phyloP scores from a whole-genome alignment of 106 monocot species.

The Dendrobium nobile region DNA sequence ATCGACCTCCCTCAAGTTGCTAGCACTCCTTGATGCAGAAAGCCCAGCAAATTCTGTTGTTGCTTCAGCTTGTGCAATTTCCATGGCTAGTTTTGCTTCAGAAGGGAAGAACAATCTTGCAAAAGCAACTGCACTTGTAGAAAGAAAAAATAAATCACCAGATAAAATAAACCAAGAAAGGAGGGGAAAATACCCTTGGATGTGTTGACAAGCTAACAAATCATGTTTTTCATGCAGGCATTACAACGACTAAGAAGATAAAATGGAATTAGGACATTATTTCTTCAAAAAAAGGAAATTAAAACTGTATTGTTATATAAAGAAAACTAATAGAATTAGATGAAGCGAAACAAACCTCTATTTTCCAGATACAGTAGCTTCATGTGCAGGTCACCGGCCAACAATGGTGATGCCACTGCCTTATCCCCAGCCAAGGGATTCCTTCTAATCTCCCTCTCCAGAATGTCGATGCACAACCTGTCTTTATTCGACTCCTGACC shows the following conservation, averaged over 20 bases:
- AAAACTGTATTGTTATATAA: no score
- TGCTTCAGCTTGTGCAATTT: slow-evolving; percentile 72
- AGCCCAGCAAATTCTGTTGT: slow-evolving; percentile 56
- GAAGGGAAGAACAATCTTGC: slow-evolving; percentile 85
- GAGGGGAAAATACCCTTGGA: no score
- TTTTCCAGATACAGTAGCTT: slow-evolving; percentile 87
- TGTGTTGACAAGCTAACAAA: no score
- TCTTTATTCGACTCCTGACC: slow-evolving; percentile 88
- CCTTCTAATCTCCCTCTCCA: slow-evolving; percentile 74
- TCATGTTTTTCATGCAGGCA: no score
- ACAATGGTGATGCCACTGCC: slow-evolving; percentile 46
- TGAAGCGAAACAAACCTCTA: slow-evolving; percentile 49
- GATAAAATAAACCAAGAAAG: no score
- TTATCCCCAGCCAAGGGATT: slow-evolving; percentile 49
- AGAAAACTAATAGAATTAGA: no score
- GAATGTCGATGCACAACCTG: slow-evolving; percentile 68
- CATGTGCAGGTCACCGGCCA: slow-evolving; percentile 65
- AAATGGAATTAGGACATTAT: no score
- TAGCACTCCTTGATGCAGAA: slow-evolving; percentile 30
- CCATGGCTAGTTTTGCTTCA: slow-evolving; percentile 89
- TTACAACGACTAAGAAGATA: no score
- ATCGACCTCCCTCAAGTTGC: slow-evolving; percentile 83
- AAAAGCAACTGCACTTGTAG: slow-evolving; percentile 61
- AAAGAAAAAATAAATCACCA: no score
- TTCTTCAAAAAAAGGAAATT: no score